Conservation (phyloP, 2,329 filamentous ascomycete genomes). For the Microsporum ferrugineum region DNA sequence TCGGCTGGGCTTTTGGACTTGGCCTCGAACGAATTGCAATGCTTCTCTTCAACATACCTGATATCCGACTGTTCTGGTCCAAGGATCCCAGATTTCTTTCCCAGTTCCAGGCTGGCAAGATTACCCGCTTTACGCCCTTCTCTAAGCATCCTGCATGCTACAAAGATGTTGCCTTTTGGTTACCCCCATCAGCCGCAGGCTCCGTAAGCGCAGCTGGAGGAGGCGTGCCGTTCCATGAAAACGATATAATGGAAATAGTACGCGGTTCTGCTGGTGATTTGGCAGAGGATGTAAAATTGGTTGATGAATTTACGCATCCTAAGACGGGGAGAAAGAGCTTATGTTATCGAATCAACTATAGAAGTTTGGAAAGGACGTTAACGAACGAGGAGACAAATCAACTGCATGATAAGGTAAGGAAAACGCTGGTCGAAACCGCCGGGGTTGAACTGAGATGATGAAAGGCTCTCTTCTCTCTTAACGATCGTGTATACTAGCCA, state of each 20-base stretch:
- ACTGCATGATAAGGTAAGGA: slow-evolving; percentile 58
- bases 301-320: slow-evolving; percentile 81
- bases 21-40: slow-evolving; percentile 93
- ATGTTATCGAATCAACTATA: slow-evolving; percentile 89
- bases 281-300: slow-evolving; percentile 75
- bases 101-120: slow-evolving; percentile 55
- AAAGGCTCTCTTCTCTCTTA: neutral
- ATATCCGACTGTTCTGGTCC: slow-evolving; percentile 96
- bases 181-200: slow-evolving; percentile 39
- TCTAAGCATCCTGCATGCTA: slow-evolving; percentile 82
- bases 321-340: slow-evolving; percentile 71
- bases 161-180: slow-evolving; percentile 93
- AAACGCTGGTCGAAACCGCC: slow-evolving; percentile 55
- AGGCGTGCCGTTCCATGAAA: slow-evolving; percentile 61
- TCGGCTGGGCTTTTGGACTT: slow-evolving; percentile 93
- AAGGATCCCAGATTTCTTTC: slow-evolving; percentile 69
- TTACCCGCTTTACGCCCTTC: slow-evolving; percentile 67
- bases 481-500: neutral
- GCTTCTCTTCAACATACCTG: slow-evolving; percentile 90
- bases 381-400: slow-evolving; percentile 70
- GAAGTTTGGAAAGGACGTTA: slow-evolving; percentile 80
- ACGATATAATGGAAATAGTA: slow-evolving; percentile 94
- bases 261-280: slow-evolving; percentile 68
- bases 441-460: slow-evolving; percentile 65
- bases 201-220: slow-evolving; percentile 29